Conservation (phyloP, 352 stramenopile genomes). For the Pythium periplocum region DNA sequence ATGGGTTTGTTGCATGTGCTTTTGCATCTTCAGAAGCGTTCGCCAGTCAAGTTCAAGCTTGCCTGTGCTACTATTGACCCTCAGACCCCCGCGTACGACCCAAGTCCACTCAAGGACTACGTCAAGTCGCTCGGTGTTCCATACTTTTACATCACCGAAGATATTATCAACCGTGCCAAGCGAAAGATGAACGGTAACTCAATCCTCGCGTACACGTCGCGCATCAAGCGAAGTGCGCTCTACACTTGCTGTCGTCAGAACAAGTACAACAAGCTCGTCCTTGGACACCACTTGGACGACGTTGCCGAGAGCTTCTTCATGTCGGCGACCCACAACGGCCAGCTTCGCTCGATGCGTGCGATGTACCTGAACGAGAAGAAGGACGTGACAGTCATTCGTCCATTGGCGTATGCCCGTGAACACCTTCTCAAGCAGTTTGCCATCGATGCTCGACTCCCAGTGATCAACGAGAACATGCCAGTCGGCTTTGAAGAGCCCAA, state of each 20-base stretch:
- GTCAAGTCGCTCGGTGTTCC: conserved; percentile 89
- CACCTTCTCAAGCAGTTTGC: conserved; percentile 72
- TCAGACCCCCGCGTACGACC: conserved; percentile 92
- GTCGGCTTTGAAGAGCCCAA: conserved; percentile 95
- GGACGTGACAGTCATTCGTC: conserved; percentile 91
- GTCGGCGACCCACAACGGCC: conserved; percentile 75
- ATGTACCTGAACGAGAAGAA: conserved; percentile 92
- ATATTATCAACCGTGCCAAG: conserved; percentile 72
- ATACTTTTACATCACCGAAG: conserved; percentile 89
- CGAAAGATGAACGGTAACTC: conserved; percentile 66
- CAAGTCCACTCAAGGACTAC: conserved; percentile 92
- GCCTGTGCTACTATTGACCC: conserved; percentile 93
- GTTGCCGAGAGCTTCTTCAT: conserved; percentile 96
- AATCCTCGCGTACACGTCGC: conserved; percentile 90
- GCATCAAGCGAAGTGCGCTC: conserved; percentile 89
- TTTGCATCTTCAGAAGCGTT: conserved; percentile 84
- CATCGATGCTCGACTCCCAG: conserved; percentile 71
- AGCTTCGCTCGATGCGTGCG: conserved; percentile 92
- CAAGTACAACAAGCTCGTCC: conserved; percentile 26
- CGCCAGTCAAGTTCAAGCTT: conserved; percentile 91
- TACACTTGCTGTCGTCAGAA: conserved; percentile 25
- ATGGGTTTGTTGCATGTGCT: conserved; percentile 93
- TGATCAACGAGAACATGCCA: conserved; percentile 97
- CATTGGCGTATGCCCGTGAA: conserved; percentile 92
- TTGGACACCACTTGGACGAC: conserved; percentile 95